These are phyloP conservation scores for Liquidambar formosana DNA, from an alignment of 164 flowering plant species.

Conservation along the genomic window DNA sequence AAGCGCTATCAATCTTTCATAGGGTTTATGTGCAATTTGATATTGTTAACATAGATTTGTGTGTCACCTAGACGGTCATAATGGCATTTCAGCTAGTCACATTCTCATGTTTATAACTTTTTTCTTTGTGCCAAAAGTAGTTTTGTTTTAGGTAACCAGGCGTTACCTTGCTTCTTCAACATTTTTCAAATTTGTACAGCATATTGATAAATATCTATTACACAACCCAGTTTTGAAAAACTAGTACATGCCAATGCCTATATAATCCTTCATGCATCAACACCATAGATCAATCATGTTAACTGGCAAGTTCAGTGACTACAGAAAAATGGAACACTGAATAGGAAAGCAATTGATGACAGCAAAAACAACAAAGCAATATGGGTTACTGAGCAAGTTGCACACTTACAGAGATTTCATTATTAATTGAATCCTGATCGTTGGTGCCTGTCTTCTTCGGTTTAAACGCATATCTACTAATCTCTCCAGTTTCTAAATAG, in stretches of 20 bases:
- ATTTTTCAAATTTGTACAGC: background rate
- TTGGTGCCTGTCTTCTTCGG: conserved; percentile 20
- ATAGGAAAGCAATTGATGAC: background rate
- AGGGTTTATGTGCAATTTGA: too few species aligned
- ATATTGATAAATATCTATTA: background rate
- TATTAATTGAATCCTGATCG: conserved; percentile 5
- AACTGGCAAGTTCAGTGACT: background rate
- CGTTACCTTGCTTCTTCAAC: background rate
- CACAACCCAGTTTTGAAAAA: too few species aligned
- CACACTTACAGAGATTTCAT: conserved; percentile 23
- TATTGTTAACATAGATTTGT: too few species aligned
- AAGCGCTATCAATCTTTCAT: too few species aligned
- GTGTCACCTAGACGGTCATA: too few species aligned
- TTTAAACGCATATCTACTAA: conserved; percentile 26
- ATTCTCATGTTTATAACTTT: background rate
- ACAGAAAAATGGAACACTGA: background rate
- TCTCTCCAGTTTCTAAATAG: conserved; percentile 36
- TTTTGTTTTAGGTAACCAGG: background rate
- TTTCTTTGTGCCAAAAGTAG: background rate
- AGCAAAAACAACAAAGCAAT: background rate
- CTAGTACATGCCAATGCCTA: background rate
- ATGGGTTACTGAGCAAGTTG: background rate
- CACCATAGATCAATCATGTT: background rate
- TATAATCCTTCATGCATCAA: background rate
- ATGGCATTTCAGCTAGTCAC: too few species aligned